Evolutionary conservation across 1,139 yeast genomes (phyloP), one percentile per base, ranked within the genome.

Genomic region (Candida tunisiensis): DNA sequence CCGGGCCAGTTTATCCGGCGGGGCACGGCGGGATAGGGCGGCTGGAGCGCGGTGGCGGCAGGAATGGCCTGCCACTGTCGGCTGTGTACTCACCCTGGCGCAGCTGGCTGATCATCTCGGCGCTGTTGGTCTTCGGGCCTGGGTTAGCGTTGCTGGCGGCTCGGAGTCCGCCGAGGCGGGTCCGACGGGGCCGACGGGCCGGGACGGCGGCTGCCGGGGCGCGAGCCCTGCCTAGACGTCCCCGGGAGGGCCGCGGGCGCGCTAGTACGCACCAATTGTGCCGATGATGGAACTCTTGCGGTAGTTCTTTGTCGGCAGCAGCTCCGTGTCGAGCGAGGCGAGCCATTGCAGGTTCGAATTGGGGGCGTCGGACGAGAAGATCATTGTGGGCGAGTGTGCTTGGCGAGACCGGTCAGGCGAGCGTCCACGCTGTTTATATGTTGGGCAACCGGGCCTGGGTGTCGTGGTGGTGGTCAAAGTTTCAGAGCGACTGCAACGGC

Each of bases 241-340:
- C n/a, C n/a, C n/a, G n/a, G n/a, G n/a, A n/a, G n/a, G n/a, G n/a
- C 19, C 19, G 8, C 19, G 8, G 8, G 9, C 9, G 14, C 10
- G 9, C 13, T n/a, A n/a, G n/a, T n/a, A 34, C 49, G 25, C 33
- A 48, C 83, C 98, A 57, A 88, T 88, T 45, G 98, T 88, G 54
- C 98, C 95, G 49, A 88, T 85, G 60, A 88, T 88, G 37, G 96
- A 77, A 34, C 94, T 77, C 58, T 95, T 82, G 64, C 98, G 88
- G 55, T 70, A 66, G 53, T 73, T 74, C 57, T 73, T 69, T 54
- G 78, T 80, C 36, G 95, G 93, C 46, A 82, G 72, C 43, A 65
- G 68, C 39, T 69, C 57, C 45, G 75, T 69, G 61, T 88, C 75
- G 53, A 88, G 70, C 45, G 71, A 60, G 45, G 85, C 68, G 59